phyloP scores from a whole-genome alignment of 2,329 filamentous ascomycete species.

The Cercospora zeae-maydis region DNA sequence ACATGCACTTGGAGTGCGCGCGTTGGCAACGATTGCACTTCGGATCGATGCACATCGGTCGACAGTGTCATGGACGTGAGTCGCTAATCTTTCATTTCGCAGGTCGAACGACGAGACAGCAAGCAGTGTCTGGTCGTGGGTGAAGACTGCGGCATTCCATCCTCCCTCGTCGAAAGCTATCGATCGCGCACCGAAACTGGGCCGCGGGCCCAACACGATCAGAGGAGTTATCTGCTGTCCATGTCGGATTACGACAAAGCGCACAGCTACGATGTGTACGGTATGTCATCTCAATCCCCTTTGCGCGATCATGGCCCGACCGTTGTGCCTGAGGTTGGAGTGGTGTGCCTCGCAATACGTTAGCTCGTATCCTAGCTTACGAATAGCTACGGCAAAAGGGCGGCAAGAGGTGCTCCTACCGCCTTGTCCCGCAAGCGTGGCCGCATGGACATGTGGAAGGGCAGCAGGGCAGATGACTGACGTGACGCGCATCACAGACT shows the following conservation, averaged over 20 bases:
- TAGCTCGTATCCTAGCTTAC: constrained; percentile 11
- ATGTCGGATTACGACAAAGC: constrained; percentile 81
- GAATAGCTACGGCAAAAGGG: constrained; percentile 8
- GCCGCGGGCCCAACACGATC: constrained; percentile 51
- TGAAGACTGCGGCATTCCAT: constrained; percentile 36
- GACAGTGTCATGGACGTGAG: constrained; percentile 21
- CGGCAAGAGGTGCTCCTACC: constrained; percentile 14
- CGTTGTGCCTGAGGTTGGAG: constrained; percentile 9
- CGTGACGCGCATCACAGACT: constrained; percentile 44
- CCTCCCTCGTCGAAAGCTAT: constrained; percentile 33
- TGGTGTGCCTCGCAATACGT: constrained; percentile 14
- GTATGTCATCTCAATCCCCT: constrained; percentile 54
- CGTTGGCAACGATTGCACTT: constrained; percentile 18
- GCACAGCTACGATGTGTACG: constrained; percentile 72
- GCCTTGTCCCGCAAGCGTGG: constrained; percentile 19
- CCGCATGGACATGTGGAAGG: constrained; percentile 26
- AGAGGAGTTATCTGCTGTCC: constrained; percentile 52
- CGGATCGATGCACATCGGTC: background rate
- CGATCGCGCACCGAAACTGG: constrained; percentile 46
- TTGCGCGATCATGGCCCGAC: constrained; percentile 3
- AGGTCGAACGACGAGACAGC: constrained; percentile 30
- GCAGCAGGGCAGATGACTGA: constrained; percentile 44
- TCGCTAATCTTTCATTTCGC: background rate
- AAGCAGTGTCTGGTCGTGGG: constrained; percentile 35
- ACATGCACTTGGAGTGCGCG: constrained; percentile 1